These are phyloP conservation scores for Lactarius deliciosus DNA, from an alignment of 768 basidiomycete species.

Conservation along the genomic window DNA sequence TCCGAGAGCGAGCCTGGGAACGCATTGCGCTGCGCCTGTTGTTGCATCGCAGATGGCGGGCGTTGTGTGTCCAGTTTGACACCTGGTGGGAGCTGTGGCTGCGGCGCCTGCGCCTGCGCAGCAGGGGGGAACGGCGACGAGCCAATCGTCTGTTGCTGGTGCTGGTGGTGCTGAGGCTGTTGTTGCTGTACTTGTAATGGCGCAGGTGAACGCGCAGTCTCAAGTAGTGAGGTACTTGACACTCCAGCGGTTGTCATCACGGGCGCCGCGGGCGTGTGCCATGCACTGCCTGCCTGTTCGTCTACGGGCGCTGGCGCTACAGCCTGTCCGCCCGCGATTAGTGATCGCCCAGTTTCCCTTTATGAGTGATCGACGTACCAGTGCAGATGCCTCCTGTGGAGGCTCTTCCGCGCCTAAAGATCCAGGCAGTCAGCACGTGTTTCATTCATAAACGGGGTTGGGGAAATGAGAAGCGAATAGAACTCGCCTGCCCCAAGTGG, in stretches of 20 bases:
- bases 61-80: conserved; percentile 27
- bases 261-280: conserved; percentile 22
- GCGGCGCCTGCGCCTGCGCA: conserved; percentile 16
- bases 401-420: conserved; percentile 16
- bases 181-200: conserved; percentile 50
- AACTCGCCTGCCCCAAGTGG: conserved; percentile 38
- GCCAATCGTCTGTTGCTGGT: conserved; percentile 31
- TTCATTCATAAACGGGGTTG: background rate
- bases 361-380: conserved; percentile 12
- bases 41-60: conserved; percentile 29
- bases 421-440: conserved; percentile 11
- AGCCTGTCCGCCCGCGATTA: conserved; percentile 14
- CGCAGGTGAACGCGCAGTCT: conserved; percentile 46
- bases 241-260: background rate
- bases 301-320: conserved; percentile 12
- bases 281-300: conserved; percentile 20
- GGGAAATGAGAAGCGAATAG: background rate
- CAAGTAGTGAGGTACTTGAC: conserved; percentile 24
- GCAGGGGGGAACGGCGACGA: conserved; percentile 20
- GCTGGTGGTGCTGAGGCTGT: conserved; percentile 42
- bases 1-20: conserved; percentile 89
- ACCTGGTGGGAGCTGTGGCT: conserved; percentile 30
- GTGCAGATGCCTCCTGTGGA: conserved; percentile 15
- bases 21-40: conserved; percentile 40
- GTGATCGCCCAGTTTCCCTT: background rate